phyloP scores from a whole-genome alignment of 345 rosid species.

The Syzygium aromaticum region DNA sequence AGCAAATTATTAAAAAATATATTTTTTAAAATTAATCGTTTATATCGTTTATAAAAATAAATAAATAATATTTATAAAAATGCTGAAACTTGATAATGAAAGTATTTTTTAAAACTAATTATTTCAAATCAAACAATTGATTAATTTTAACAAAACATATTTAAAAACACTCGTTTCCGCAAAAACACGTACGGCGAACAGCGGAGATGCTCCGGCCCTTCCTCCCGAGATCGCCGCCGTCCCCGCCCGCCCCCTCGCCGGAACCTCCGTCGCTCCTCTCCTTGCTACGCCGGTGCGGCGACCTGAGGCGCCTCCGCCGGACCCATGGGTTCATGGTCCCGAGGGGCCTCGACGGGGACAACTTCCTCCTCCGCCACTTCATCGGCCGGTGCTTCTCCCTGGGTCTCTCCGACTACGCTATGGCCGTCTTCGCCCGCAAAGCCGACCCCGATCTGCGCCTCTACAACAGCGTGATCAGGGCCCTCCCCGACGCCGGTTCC shows the following conservation, averaged over 20 bases:
- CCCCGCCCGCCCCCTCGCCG: background rate
- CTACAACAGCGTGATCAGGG: constrained; percentile 52
- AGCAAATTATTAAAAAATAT: background rate
- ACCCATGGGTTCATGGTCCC: constrained; percentile 41
- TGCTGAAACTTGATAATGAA: background rate
- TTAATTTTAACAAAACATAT: too few relatives aligned
- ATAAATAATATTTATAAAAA: background rate
- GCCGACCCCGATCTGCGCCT: constrained; percentile 23
- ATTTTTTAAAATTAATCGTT: background rate
- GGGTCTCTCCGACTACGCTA: constrained; percentile 43
- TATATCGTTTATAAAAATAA: rapidly evolving
- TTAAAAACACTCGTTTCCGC: too few relatives aligned
- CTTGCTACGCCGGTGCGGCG: constrained; percentile 16
- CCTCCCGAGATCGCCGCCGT: background rate
- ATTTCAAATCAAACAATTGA: background rate
- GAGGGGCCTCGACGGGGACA: constrained; percentile 28
- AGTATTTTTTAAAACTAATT: background rate
- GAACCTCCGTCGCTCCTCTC: background rate
- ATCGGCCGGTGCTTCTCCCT: constrained; percentile 35
- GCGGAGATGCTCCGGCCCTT: background rate
- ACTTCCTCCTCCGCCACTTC: constrained; percentile 34
- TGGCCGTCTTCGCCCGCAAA: constrained; percentile 24
- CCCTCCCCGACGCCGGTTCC: constrained; percentile 28
- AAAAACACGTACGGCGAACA: too few relatives aligned
- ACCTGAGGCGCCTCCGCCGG: constrained; percentile 32